Evolutionary conservation across 176 grass and related monocot genomes (phyloP).

Genomic region (Microstegium vimineum): DNA sequence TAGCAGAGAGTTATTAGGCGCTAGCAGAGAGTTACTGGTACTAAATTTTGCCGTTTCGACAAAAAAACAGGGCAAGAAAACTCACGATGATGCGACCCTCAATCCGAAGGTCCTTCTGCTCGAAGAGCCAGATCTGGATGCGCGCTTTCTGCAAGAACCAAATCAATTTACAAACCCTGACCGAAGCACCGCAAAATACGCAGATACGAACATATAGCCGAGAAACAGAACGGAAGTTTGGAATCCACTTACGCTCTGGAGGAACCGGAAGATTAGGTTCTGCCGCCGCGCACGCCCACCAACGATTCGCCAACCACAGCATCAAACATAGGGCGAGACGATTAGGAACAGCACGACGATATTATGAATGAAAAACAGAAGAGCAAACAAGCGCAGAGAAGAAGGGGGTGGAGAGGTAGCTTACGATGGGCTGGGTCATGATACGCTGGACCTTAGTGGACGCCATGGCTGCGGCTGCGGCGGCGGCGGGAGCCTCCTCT

Average conservation of each 20-base stretch:
- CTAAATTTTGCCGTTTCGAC: not conserved
- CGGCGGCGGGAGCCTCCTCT: not conserved
- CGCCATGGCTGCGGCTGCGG: conserved; percentile 82
- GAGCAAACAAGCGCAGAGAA: not conserved
- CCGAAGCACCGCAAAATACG: not conserved
- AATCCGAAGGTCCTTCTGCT: conserved; percentile 94
- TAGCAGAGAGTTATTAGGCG: not conserved
- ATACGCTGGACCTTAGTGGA: conserved; percentile 98
- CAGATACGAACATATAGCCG: not conserved
- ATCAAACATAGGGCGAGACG: not conserved
- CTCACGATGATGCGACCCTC: conserved; percentile 90
- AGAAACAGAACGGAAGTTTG: not conserved
- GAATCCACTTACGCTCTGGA: conserved; percentile 83
- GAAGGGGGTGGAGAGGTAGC: not conserved
- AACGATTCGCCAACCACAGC: not conserved
- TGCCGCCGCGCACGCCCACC: conserved; percentile 23
- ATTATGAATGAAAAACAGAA: not conserved
- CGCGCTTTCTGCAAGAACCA: conserved; percentile 69
- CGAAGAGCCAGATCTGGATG: conserved; percentile 95
- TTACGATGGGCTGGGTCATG: conserved; percentile 98
- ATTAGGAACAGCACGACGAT: not conserved
- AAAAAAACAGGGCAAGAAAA: no score
- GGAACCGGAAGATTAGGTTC: conserved; percentile 96
- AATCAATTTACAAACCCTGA: not conserved
- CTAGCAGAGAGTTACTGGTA: not conserved